These are phyloP conservation scores for Euphorbia lathyris DNA, from an alignment of 345 rosid species.

Conservation along the genomic window DNA sequence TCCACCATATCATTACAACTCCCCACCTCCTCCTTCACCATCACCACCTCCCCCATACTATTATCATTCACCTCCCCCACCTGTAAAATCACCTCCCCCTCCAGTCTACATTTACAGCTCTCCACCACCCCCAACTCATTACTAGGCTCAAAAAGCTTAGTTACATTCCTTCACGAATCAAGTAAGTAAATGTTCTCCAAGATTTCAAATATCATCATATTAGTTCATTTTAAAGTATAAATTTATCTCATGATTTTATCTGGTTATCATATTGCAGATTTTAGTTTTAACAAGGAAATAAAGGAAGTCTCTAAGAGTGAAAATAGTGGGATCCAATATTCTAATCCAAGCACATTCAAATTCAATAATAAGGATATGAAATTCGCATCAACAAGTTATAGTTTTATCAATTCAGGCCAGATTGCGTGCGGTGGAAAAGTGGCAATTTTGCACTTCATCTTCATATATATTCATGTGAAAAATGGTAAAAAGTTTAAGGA, in stretches of 20 bases:
- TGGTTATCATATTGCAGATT: constrained; percentile 37
- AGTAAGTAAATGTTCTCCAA: constrained; percentile 1
- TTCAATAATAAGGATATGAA: constrained; percentile 33
- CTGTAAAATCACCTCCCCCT: constrained; percentile 22
- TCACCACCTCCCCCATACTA: constrained; percentile 23
- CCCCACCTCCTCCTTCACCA: background rate
- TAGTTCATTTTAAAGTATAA: background rate
- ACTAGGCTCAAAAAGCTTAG: constrained; percentile 2
- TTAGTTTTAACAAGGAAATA: constrained; percentile 54
- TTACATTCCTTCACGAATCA: background rate
- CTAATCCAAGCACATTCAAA: constrained; percentile 26
- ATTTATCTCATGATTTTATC: background rate
- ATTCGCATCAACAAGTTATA: constrained; percentile 16
- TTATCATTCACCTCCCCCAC: constrained; percentile 27
- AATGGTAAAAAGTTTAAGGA: background rate
- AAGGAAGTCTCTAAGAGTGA: constrained; percentile 52
- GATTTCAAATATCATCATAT: background rate
- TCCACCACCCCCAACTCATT: constrained; percentile 23
- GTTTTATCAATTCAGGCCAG: constrained; percentile 31
- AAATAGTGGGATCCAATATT: constrained; percentile 30
- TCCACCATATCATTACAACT: background rate
- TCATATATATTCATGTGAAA: constrained; percentile 28
- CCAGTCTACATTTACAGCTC: constrained; percentile 23
- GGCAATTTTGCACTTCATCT: constrained; percentile 39
- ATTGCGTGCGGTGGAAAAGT: constrained; percentile 38